These are phyloP conservation scores for Globisporangium abappressorium DNA, from an alignment of 352 stramenopile genomes.

Conservation along the genomic window DNA sequence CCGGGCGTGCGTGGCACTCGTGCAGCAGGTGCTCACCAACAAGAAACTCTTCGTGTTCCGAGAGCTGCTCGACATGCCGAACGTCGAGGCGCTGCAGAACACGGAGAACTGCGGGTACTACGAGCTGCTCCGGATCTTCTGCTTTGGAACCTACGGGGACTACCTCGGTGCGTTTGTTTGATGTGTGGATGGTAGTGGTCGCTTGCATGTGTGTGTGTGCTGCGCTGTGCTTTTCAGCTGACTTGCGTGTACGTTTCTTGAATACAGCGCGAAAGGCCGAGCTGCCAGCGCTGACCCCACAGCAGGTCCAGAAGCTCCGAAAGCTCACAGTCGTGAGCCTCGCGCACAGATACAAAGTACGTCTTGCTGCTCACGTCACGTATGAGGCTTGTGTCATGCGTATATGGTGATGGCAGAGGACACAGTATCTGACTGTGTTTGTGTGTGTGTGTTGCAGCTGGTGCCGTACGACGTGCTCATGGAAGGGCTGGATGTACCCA, in stretches of 20 bases:
- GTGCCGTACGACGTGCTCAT: slow-evolving; percentile 83
- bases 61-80: slow-evolving; percentile 90
- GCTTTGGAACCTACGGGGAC: slow-evolving; percentile 85
- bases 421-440: neutral
- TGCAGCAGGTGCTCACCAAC: slow-evolving; percentile 91
- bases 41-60: slow-evolving; percentile 93
- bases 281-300: slow-evolving; percentile 62
- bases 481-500: slow-evolving; percentile 69
- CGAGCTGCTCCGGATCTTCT: slow-evolving; percentile 87
- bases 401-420: no score
- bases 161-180: slow-evolving; percentile 57
- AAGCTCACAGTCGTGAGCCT: slow-evolving; percentile 89
- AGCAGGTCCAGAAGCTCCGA: slow-evolving; percentile 81
- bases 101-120: slow-evolving; percentile 79
- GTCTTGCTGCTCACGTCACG: slow-evolving; percentile 1
- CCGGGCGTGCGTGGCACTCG: slow-evolving; percentile 88
- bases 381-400: neutral
- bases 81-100: slow-evolving; percentile 78
- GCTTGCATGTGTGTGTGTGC: neutral
- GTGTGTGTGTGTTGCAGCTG: slow-evolving; percentile 32
- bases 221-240: neutral
- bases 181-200: neutral
- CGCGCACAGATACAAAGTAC: slow-evolving; percentile 77
- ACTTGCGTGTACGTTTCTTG: neutral
- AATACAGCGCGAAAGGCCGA: slow-evolving; percentile 51